Conservation (phyloP, 768 basidiomycete genomes). For the Suillus subalutaceus region DNA sequence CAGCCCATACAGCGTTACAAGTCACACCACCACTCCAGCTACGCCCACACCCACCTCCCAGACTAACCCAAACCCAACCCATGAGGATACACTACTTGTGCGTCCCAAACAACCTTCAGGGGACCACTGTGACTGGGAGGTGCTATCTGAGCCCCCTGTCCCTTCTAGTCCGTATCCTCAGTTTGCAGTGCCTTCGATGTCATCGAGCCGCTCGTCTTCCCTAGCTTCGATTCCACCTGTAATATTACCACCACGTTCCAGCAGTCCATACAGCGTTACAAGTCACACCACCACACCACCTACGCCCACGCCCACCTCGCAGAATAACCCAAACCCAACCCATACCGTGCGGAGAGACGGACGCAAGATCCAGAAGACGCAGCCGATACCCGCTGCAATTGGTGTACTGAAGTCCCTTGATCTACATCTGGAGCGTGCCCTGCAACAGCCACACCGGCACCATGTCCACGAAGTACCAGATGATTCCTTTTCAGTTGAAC, state of each 20-base stretch:
- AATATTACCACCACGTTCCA: constrained; percentile 36
- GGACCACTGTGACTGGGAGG: no score
- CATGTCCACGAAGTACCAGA: no score
- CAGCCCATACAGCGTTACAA: constrained; percentile 47
- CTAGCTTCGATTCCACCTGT: constrained; percentile 48
- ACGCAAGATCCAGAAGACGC: constrained; percentile 30
- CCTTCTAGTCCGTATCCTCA: constrained; percentile 18
- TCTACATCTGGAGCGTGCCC: constrained; percentile 43
- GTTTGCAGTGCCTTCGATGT: constrained; percentile 25
- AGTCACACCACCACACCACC: constrained; percentile 19
- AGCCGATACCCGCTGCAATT: constrained; percentile 40
- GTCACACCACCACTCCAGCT: constrained; percentile 17
- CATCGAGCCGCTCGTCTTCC: constrained; percentile 53
- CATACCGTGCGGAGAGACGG: constrained; percentile 22
- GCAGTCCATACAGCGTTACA: constrained; percentile 48
- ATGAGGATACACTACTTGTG: no score
- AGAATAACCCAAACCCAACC: constrained; percentile 20
- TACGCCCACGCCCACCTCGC: constrained; percentile 11
- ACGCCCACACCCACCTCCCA: constrained; percentile 13
- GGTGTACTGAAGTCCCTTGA: constrained; percentile 67
- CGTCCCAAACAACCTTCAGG: no score
- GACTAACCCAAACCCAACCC: constrained; percentile 19
- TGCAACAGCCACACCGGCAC: no score
- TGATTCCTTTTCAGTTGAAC: no score
- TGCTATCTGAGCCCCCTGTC: no score